Evolutionary conservation across 305 asterid species (phyloP).

Genomic region (Fraxinus albicans): DNA sequence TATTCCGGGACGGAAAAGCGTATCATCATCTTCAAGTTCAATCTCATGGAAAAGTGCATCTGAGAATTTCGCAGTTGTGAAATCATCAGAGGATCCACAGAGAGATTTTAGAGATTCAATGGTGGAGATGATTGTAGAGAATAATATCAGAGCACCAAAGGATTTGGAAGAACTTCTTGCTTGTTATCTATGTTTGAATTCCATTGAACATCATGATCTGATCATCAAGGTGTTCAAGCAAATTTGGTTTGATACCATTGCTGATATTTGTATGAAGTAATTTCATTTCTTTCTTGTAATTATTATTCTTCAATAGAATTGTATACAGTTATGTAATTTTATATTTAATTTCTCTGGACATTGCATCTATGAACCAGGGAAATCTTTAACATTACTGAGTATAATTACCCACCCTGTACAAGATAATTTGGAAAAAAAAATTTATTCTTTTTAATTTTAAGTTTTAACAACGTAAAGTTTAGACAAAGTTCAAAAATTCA

Average conservation of each 20-base stretch:
- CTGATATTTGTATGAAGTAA: background rate
- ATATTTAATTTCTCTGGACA: background rate
- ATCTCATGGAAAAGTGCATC: background rate
- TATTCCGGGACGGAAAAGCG: background rate
- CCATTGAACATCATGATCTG: conserved; percentile 3
- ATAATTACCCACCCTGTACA: background rate
- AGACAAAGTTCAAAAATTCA: background rate
- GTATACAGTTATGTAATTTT: background rate
- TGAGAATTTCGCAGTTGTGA: conserved; percentile 4
- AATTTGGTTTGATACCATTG: conserved; percentile 13
- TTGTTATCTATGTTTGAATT: conserved; percentile 11
- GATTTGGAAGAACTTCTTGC: conserved; percentile 22
- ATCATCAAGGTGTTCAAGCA: conserved; percentile 20
- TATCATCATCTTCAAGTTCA: background rate
- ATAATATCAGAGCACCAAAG: conserved; percentile 9
- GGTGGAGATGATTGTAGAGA: conserved; percentile 15
- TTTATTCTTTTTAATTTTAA: too few species aligned
- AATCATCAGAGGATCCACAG: conserved; percentile 13
- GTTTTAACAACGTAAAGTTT: background rate
- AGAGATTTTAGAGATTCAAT: conserved; percentile 17
- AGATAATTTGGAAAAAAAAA: background rate
- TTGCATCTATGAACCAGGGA: background rate
- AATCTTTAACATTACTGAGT: background rate
- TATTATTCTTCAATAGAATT: background rate
- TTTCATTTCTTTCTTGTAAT: background rate